phyloP scores from a whole-genome alignment of 2,329 filamentous ascomycete species.

The Epichloe aotearoae region DNA sequence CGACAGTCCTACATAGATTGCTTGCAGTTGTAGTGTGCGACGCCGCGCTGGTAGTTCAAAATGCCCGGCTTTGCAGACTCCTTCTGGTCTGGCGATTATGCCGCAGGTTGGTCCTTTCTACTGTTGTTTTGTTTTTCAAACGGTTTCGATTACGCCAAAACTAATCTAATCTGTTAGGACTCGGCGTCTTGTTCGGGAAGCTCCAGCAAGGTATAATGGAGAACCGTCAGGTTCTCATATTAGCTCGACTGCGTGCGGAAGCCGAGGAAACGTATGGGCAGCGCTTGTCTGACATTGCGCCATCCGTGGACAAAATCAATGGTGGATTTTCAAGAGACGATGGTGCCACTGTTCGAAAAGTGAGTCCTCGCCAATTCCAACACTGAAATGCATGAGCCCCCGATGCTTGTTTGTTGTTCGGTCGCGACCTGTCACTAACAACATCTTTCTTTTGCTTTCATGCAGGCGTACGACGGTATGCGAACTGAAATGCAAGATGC shows the following conservation, averaged over 20 bases:
- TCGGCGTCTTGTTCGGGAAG: constrained; percentile 91
- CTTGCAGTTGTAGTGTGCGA: neutral
- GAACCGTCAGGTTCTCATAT: constrained; percentile 83
- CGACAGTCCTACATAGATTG: neutral
- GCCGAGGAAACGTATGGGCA: constrained; percentile 83
- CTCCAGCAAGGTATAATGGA: constrained; percentile 92
- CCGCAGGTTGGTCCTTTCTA: constrained; percentile 51
- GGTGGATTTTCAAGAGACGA: constrained; percentile 86
- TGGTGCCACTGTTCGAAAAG: constrained; percentile 90
- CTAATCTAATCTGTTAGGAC: constrained; percentile 34
- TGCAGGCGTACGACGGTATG: constrained; percentile 83
- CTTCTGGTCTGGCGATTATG: constrained; percentile 97
- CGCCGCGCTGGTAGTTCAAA: constrained; percentile 19
- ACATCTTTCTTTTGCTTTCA: neutral
- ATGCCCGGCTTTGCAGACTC: constrained; percentile 90
- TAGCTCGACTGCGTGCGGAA: constrained; percentile 88
- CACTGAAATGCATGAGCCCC: neutral
- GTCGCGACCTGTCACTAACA: constrained; percentile 8
- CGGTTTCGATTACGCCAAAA: neutral
- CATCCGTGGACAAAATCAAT: constrained; percentile 65
- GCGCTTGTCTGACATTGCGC: constrained; percentile 67
- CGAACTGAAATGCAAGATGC: constrained; percentile 87
- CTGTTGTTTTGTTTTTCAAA: neutral
- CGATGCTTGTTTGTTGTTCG: neutral
- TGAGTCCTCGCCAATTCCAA: constrained; percentile 22